Evolutionary conservation across 1,284 basidiomycete genomes (phyloP).

Genomic region (Ustilago shanxiensis): DNA sequence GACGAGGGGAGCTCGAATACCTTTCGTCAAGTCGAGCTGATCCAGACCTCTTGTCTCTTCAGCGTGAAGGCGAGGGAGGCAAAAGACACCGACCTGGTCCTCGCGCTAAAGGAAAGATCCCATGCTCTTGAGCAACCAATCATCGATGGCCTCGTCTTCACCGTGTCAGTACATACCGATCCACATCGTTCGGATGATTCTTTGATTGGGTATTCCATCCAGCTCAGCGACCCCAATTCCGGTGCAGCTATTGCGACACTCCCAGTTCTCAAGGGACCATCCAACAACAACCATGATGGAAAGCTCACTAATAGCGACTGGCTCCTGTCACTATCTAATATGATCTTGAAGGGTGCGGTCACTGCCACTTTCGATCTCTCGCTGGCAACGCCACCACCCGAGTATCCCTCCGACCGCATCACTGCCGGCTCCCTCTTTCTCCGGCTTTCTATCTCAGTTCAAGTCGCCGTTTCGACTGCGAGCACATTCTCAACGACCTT

Average conservation of each 20-base stretch:
- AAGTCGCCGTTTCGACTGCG: constrained; percentile 5
- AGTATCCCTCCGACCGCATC: constrained; percentile 15
- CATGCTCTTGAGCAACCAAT: not conserved
- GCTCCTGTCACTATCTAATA: constrained; percentile 20
- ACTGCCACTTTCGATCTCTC: constrained; percentile 8
- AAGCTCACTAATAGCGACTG: constrained; percentile 44
- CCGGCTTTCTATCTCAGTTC: constrained; percentile 25
- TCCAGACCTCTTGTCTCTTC: constrained; percentile 37
- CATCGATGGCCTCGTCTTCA: constrained; percentile 19
- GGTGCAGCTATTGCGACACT: constrained; percentile 13
- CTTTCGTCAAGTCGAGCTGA: not conserved
- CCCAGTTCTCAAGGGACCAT: constrained; percentile 21
- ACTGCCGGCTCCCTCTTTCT: constrained; percentile 39
- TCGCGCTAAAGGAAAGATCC: constrained; percentile 22
- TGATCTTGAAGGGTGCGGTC: constrained; percentile 7
- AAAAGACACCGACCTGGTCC: constrained; percentile 13
- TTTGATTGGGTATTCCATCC: constrained; percentile 14
- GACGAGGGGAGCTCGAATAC: not conserved
- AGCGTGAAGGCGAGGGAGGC: constrained; percentile 27
- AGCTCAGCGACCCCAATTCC: constrained; percentile 6
- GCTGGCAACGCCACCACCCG: constrained; percentile 11
- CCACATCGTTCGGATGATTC: constrained; percentile 8
- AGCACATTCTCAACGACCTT: not conserved
- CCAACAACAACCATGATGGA: not conserved
- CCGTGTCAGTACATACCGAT: not conserved